A percentile compares a stretch with the other conserved stretches of the same genome.
phyloP scores from a whole-genome alignment of 495 filamentous ascomycete genomes.

The Halenospora varia region DNA sequence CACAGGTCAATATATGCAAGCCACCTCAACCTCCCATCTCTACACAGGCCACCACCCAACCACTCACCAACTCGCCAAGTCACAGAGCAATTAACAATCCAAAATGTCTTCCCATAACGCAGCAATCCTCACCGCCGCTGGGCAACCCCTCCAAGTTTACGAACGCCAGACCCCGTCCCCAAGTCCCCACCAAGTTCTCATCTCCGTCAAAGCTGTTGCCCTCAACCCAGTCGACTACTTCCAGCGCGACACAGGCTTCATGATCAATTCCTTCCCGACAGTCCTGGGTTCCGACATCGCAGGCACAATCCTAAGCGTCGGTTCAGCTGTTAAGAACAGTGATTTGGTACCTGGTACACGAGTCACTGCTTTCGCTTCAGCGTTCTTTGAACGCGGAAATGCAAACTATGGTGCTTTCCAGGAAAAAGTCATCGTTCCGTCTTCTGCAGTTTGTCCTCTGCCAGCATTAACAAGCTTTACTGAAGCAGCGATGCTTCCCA shows the following conservation, averaged over 20 bases:
- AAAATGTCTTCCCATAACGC: too few species aligned
- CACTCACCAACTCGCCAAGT: too few species aligned
- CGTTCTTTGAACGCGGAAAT: conserved; percentile 19
- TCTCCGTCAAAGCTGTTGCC: background rate
- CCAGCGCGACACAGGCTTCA: background rate
- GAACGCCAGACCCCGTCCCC: too few species aligned
- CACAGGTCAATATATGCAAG: too few species aligned
- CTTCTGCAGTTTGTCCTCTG: background rate
- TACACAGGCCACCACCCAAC: too few species aligned
- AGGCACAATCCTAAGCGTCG: conserved; percentile 36
- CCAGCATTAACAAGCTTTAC: conserved; percentile 32
- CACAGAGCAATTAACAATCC: too few species aligned
- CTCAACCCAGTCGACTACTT: conserved; percentile 1
- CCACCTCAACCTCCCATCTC: too few species aligned
- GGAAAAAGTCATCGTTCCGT: conserved; percentile 17
- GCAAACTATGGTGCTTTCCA: conserved; percentile 32
- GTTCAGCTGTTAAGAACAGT: conserved; percentile 31
- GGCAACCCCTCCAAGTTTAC: too few species aligned
- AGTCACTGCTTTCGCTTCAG: conserved; percentile 33
- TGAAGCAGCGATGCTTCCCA: conserved; percentile 40
- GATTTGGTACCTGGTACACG: too few species aligned
- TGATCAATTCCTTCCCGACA: background rate
- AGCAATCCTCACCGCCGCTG: too few species aligned
- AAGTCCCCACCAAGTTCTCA: background rate
- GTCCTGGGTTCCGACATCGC: conserved; percentile 30